A percentile compares a stretch with the other conserved stretches of the same genome.
phyloP scores from a whole-genome alignment of 371 early-diverging fungal species.

The Mortierella sp. region DNA sequence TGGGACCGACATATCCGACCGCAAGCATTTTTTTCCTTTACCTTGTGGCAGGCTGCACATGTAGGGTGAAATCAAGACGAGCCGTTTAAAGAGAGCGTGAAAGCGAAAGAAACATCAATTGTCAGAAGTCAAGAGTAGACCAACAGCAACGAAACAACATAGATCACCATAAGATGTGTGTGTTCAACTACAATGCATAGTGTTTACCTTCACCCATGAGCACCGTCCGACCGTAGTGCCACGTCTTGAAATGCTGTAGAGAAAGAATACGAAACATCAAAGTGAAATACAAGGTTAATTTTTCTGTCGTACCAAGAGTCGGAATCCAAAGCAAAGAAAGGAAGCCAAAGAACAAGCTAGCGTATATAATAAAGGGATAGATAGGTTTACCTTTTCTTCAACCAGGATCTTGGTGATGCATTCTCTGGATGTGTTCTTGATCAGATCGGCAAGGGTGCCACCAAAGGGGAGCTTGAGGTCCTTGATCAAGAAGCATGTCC shows the following conservation, averaged over 20 bases:
- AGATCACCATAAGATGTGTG: not conserved
- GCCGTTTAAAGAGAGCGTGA: no score
- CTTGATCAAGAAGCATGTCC: slow-evolving; percentile 19
- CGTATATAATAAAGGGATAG: not conserved
- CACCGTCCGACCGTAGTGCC: slow-evolving; percentile 45
- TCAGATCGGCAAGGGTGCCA: slow-evolving; percentile 33
- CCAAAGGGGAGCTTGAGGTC: slow-evolving; percentile 40
- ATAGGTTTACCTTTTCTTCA: slow-evolving; percentile 30
- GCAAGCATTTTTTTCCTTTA: not conserved
- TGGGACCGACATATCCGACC: not conserved
- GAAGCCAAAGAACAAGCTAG: not conserved
- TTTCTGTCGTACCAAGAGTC: not conserved
- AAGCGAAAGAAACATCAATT: not conserved
- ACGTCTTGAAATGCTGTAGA: slow-evolving; percentile 46
- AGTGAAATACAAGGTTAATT: not conserved
- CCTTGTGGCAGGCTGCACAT: not conserved
- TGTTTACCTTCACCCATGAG: slow-evolving; percentile 40
- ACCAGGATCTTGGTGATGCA: slow-evolving; percentile 38
- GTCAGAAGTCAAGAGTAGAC: not conserved
- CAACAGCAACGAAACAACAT: no score
- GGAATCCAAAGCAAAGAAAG: not conserved
- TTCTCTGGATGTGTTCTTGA: slow-evolving; percentile 18
- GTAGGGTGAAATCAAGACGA: not conserved
- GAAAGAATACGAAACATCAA: not conserved
- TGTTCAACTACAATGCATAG: not conserved